Percentiles rank a stretch among this genome's conserved stretches.
Conservation (phyloP, 768 basidiomycete genomes). For the Cubamyces lactineus region DNA sequence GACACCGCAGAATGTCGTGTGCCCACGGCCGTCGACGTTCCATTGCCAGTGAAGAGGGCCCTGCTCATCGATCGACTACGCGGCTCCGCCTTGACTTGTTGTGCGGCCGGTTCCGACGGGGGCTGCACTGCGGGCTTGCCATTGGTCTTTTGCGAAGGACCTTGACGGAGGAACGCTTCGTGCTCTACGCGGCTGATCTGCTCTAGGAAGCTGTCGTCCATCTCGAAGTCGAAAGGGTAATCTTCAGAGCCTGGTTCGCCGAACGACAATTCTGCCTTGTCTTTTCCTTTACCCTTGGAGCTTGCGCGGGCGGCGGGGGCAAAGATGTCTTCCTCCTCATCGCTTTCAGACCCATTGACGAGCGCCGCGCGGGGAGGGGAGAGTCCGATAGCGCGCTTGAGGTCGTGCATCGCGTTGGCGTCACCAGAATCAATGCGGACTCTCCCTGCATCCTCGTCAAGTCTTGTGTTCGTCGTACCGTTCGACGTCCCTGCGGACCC, state of each 20-base stretch:
- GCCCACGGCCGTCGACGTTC: not conserved
- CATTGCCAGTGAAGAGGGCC: not conserved
- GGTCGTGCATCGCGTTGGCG: slow-evolving; percentile 34
- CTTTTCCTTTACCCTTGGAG: slow-evolving; percentile 9
- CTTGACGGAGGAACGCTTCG: slow-evolving; percentile 22
- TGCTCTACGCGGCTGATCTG: slow-evolving; percentile 42
- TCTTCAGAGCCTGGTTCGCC: slow-evolving; percentile 20
- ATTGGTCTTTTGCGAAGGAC: not conserved
- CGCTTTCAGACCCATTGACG: slow-evolving; percentile 36
- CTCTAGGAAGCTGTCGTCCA: slow-evolving; percentile 45
- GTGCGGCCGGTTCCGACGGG: not conserved
- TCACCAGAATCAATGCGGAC: slow-evolving; percentile 17
- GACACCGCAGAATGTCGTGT: not conserved
- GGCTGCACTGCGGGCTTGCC: not conserved
- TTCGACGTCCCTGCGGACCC: not conserved
- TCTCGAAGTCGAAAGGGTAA: slow-evolving; percentile 38
- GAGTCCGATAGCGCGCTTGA: slow-evolving; percentile 30
- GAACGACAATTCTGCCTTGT: not conserved
- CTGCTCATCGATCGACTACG: slow-evolving; percentile 1
- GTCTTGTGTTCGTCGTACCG: not conserved
- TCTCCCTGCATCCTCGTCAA: slow-evolving; percentile 8
- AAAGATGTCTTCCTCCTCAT: slow-evolving; percentile 31
- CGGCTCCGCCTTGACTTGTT: slow-evolving; percentile 15
- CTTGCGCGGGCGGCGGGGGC: not conserved
- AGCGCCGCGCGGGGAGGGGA: slow-evolving; percentile 28